Evolutionary conservation across 495 filamentous ascomycete species (phyloP), one percentile per base, ranked within the genome.

Genomic region (Tetracladium marchalianum): DNA sequence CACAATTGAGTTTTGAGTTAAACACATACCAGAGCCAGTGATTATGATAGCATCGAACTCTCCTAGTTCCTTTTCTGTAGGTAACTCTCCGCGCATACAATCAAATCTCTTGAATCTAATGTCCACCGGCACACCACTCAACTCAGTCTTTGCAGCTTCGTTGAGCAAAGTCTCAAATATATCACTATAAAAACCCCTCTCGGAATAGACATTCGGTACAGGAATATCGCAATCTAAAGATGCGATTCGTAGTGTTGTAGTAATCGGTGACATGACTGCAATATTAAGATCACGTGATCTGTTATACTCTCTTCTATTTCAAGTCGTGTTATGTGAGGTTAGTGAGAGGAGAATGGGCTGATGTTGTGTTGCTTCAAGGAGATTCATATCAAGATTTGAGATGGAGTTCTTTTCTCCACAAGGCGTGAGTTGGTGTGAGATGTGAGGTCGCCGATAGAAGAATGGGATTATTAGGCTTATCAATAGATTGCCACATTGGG

Each of bases 191-290:
- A 75, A 74, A 17, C 77, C 72, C 18, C 34, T 24, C 22, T 36
- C 22, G 8, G 32, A 31, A 61, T 85, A 87, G 55, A 76, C 80
- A 39, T 63, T 66, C 1, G 72, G 70, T 7, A 78, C 60, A 1
- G 84, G 83, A 5, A 71, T 81, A 66, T 89, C 87, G 62, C 82
- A 80, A 69, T 89, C 85, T 44, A 95, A 75, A 46, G 92, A 69
- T 34, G 86, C 86, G 55, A 93, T 83, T 44, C 84, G 82, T 49
- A 89, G 40, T 1, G 8, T 27, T 27, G 22, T 27, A 3, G 57
- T n/a, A n/a, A n/a, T 69, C 22, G 22, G 22, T 27, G 22, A 27
- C 22, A 27, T 27, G 3, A 7, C 22, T 27, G 22, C 7, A 27
- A 27, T 27, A 27, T n/a, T n/a, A n/a, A n/a, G n/a, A n/a, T 27